These are phyloP conservation scores for Ustilago crameri DNA, from an alignment of 1,284 basidiomycete species.

Conservation along the genomic window DNA sequence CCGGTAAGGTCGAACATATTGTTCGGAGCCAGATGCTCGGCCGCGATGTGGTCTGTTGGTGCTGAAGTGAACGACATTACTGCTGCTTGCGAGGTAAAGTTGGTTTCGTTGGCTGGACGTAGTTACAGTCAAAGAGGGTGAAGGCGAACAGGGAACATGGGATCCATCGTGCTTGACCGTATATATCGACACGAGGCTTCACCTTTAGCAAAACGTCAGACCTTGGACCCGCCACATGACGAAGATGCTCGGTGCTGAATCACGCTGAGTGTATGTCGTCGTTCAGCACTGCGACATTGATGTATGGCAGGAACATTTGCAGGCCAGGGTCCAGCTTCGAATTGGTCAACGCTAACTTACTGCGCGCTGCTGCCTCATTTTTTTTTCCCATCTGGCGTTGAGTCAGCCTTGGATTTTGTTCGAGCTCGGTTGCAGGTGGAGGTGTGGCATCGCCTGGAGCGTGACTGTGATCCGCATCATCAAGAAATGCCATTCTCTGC, in stretches of 20 bases:
- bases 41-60: conserved; percentile 26
- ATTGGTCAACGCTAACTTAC: neutral
- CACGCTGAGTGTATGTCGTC: too few relatives aligned
- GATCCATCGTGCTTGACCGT: neutral
- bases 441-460: conserved; percentile 5
- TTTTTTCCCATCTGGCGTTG: conserved; percentile 6
- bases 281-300: conserved; percentile 1
- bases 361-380: neutral
- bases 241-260: too few relatives aligned
- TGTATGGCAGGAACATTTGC: conserved; percentile 3
- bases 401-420: conserved; percentile 17
- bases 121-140: neutral
- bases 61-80: conserved; percentile 34
- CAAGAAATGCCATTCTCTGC: neutral
- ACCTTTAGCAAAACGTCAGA: neutral
- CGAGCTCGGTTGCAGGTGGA: conserved; percentile 17
- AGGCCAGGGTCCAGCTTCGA: conserved; percentile 3
- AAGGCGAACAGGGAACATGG: neutral
- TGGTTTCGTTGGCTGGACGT: neutral
- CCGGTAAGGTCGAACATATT: conserved; percentile 53
- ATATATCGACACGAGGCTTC: neutral
- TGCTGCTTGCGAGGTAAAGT: neutral
- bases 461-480: conserved; percentile 29
- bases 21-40: conserved; percentile 16
- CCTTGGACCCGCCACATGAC: too few relatives aligned